These are phyloP conservation scores for Cladochytrium replicatum DNA, from an alignment of 192 early-diverging fungal genomes.

Conservation along the genomic window DNA sequence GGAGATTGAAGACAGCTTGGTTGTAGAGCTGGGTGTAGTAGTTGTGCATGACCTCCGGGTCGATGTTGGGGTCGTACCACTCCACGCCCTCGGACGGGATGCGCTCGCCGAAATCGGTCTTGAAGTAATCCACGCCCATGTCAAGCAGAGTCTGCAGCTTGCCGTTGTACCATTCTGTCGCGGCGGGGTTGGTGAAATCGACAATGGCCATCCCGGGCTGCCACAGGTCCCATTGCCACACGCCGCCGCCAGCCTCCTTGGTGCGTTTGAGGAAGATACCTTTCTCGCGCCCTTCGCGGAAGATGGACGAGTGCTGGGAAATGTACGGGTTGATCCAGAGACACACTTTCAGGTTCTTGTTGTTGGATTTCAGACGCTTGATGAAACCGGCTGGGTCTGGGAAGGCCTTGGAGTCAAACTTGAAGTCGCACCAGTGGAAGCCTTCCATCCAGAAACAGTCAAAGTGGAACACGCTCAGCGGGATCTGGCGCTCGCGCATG, in stretches of 20 bases:
- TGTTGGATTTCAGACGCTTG: no score
- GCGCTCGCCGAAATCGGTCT: constrained; percentile 14
- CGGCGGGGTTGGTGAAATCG: constrained; percentile 12
- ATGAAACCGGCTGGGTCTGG: constrained; percentile 6
- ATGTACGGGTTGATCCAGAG: constrained; percentile 12
- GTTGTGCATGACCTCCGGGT: constrained; percentile 9
- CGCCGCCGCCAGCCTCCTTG: constrained; percentile 4
- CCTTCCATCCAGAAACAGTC: constrained; percentile 12
- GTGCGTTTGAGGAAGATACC: constrained; percentile 8
- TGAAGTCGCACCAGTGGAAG: constrained; percentile 9
- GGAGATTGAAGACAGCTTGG: neutral
- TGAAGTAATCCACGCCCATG: constrained; percentile 10
- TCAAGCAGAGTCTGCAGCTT: constrained; percentile 8
- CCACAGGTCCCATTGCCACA: constrained; percentile 8
- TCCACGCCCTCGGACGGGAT: constrained; percentile 5
- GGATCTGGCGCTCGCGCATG: constrained; percentile 6
- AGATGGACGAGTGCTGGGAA: constrained; percentile 1
- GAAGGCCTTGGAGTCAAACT: constrained; percentile 4
- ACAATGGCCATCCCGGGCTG: constrained; percentile 8
- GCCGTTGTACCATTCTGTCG: constrained; percentile 6
- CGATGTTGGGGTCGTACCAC: constrained; percentile 5
- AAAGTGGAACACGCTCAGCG: constrained; percentile 11
- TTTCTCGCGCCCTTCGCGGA: constrained; percentile 3
- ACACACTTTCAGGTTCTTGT: constrained; percentile 6
- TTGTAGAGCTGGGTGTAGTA: constrained; percentile 10